Conservation (phyloP, 1,284 basidiomycete species). For the Apiotrichum sp. region DNA sequence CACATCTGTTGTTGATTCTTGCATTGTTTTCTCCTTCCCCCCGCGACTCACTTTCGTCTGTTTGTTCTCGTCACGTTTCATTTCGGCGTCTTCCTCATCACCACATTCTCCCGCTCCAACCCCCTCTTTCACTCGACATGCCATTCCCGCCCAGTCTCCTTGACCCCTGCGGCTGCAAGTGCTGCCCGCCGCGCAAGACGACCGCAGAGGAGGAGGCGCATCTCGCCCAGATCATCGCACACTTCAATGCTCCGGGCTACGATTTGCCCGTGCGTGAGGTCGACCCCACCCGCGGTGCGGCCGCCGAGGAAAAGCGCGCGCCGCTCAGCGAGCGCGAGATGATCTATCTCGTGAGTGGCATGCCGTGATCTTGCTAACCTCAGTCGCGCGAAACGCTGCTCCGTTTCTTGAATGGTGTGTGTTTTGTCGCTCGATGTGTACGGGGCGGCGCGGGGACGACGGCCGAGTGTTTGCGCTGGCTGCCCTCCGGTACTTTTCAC, state of each 20-base stretch:
- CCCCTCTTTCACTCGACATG: not conserved
- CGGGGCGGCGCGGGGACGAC: no score
- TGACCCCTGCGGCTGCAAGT: not conserved
- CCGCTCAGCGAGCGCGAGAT: conserved; percentile 32
- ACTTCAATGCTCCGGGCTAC: conserved; percentile 26
- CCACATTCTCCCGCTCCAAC: not conserved
- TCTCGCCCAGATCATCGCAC: conserved; percentile 15
- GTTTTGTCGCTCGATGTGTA: not conserved
- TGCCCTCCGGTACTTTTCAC: no score
- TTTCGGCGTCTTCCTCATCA: not conserved
- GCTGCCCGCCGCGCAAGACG: not conserved
- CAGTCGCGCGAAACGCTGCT: not conserved
- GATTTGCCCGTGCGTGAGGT: conserved; percentile 20
- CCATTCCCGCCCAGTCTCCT: conserved; percentile 5
- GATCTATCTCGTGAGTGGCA: conserved; percentile 36
- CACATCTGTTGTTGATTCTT: no score
- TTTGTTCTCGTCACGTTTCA: not conserved
- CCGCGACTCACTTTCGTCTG: no score
- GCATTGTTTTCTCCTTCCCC: no score
- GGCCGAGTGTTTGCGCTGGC: no score
- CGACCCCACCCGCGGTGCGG: not conserved
- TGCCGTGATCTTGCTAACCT: not conserved
- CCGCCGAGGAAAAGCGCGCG: conserved; percentile 2
- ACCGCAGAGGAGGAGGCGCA: not conserved
- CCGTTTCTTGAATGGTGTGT: conserved; percentile 2